Evolutionary conservation across 2,329 filamentous ascomycete genomes (phyloP).

Genomic region (Neonectria magnoliae): DNA sequence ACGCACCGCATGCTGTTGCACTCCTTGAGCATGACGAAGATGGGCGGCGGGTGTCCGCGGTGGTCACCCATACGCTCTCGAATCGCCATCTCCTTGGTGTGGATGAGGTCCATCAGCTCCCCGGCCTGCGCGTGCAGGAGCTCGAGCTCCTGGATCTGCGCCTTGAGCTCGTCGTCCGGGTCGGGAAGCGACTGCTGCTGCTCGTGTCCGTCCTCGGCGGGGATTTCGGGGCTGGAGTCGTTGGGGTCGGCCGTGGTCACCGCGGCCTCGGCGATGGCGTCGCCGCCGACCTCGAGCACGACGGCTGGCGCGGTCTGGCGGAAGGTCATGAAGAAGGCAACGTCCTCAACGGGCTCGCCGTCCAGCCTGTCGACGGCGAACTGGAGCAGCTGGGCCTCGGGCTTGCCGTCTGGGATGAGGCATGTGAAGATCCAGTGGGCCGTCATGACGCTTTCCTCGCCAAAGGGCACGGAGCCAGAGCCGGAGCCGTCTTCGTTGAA

Average conservation of each 20-base stretch:
- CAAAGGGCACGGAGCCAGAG: conserved; percentile 53
- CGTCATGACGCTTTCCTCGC: conserved; percentile 50
- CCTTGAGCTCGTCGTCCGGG: conserved; percentile 48
- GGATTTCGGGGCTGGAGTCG: background rate
- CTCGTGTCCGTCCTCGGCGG: conserved; percentile 14
- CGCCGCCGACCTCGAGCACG: conserved; percentile 56
- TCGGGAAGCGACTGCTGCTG: conserved; percentile 41
- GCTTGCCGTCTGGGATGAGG: conserved; percentile 49
- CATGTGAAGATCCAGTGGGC: conserved; percentile 62
- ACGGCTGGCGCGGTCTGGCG: conserved; percentile 55
- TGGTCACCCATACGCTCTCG: conserved; percentile 46
- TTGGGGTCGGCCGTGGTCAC: conserved; percentile 8
- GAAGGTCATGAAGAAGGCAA: conserved; percentile 57
- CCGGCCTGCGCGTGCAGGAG: conserved; percentile 53
- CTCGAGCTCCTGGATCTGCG: conserved; percentile 57
- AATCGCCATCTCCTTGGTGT: conserved; percentile 53
- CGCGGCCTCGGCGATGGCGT: conserved; percentile 44
- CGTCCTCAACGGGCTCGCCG: conserved; percentile 50
- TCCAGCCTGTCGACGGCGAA: conserved; percentile 56
- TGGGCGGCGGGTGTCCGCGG: conserved; percentile 32
- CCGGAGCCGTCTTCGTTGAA: conserved; percentile 54
- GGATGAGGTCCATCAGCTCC: conserved; percentile 55
- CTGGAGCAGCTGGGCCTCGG: conserved; percentile 56
- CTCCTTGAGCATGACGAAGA: conserved; percentile 30
- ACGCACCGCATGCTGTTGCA: conserved; percentile 50